Base-by-base conservation (phyloP, 495 filamentous ascomycete genomes). In the Aspergillus avenaceus region DNA sequence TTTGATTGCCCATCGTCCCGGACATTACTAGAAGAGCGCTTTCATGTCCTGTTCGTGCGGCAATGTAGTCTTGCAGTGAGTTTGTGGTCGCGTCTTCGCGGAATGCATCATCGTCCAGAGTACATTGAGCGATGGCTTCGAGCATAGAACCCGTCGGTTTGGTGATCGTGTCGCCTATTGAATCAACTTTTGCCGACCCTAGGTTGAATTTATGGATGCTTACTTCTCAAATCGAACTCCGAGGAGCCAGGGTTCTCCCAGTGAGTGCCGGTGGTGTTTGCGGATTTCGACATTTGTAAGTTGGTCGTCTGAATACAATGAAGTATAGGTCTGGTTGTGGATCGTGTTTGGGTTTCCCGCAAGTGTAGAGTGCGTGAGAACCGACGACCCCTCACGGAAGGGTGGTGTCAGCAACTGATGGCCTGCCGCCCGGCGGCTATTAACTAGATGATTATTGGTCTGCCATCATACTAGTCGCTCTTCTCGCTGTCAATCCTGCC, bases 61-160 rank as follows among this genome's bases (percentile, higher is more conserved):
- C 83, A 25, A 89, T 71, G 55, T 82, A 79, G 22, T 74, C 55
- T 67, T 86, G 82, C 36, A 93, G 80, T 50, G 74, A 68, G 19
- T 65, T 76, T 13, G 88, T 91, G 0, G 85, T 88, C 0, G 75
- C 70, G 64, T 90, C 88, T 66, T 88, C 85, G 28, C 68, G 41
- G 64, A 87, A 88, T 53, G 91, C 86, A 50, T 91, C 88, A 63
- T 93, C 88, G 26, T 80, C 61, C 45, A 87, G 65, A 6, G 74
- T 76, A 13, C 65, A 70, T 32, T 57, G 40, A n/a, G 58, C 50
- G 50, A 80, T 79, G 24, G 77, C 71, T 14, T 67, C 57, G 14
- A 93, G 79, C 88, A 91, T 91, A 22, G 80, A 77, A 2, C 41
- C 53, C 2, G 86, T 90, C 2, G 89, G 88, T 0, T 84, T 86